Evolutionary conservation across 1,139 yeast genomes (phyloP), one percentile per base, ranked within the genome.

Genomic region (Spathaspora jeffriesii): DNA sequence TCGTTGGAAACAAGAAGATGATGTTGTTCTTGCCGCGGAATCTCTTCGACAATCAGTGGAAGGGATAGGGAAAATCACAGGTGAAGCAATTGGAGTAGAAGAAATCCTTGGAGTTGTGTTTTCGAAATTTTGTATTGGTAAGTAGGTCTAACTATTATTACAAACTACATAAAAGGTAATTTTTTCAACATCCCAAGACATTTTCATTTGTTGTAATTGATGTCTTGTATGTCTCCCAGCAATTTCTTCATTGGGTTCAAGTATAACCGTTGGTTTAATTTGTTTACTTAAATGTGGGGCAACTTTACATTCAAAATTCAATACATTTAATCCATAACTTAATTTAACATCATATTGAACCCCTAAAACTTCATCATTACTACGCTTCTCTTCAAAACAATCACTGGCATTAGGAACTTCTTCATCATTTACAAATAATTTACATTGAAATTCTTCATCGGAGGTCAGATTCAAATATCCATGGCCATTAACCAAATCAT

Each of bases 81-180:
- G 99, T 0, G 86, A 88, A 42, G 81, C 91, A 0, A 83, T 93
- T 13, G 96, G 96, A 0, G 78, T 92, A 0, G 98, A 93, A 59
- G 99, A 93, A 60, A 83, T 95, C 1, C 70, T 95, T 10, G 97
- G 95, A 0, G 93, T 88, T 3, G 96, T 93, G 0, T 93, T 93
- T 62, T 84, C 96, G 5, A 88, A 83, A 53, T 95, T 93, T 62
- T 93, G 99, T 64, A 90, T 93, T 40, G 99, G 99, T 5, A 93
- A 93, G 65, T 93, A 71, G n/a, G 18, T 13, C 11, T 50, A 58
- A 34, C 54, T 49, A 45, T 58, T 56, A 45, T 56, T 64, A 45
- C 64, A 63, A 14, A 64, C 55, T 34, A 67, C 55, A 45, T 54
- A 74, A 46, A 76, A 66, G 2, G 68, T 71, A 49, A 71, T 56